A percentile compares a stretch with the other conserved stretches of the same genome.
Evolutionary conservation across 805 yeast species (phyloP).

Genomic region (Lipomyces mesembrius): DNA sequence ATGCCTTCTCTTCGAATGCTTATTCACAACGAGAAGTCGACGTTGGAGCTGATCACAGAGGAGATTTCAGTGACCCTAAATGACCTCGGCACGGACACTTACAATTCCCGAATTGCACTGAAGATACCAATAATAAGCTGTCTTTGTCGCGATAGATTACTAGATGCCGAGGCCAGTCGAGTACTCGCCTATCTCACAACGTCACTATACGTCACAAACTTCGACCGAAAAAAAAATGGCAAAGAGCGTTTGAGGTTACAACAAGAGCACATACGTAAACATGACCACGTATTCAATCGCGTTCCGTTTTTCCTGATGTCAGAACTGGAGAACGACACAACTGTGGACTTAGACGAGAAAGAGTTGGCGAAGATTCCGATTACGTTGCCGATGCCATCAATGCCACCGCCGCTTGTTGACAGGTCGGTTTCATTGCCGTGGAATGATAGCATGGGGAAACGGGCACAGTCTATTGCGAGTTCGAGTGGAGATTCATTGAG

Average conservation of each 20-base stretch:
- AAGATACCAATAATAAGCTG: constrained; percentile 55
- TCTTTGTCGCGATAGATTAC: constrained; percentile 27
- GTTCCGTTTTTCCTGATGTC: constrained; percentile 64
- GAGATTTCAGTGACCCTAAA: constrained; percentile 53
- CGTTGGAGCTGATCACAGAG: constrained; percentile 41
- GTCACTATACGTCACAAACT: constrained; percentile 62
- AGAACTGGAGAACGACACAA: constrained; percentile 13
- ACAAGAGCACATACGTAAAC: constrained; percentile 63
- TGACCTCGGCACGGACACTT: constrained; percentile 72
- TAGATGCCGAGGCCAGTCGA: background rate
- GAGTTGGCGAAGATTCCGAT: constrained; percentile 48
- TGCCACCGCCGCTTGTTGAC: constrained; percentile 26
- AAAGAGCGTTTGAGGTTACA: constrained; percentile 57
- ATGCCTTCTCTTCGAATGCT: constrained; percentile 55
- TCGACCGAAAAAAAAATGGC: constrained; percentile 57
- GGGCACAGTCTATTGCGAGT: constrained; percentile 1
- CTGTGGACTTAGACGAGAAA: constrained; percentile 46
- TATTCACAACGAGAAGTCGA: constrained; percentile 47
- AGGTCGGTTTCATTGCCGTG: background rate
- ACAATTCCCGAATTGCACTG: constrained; percentile 59
- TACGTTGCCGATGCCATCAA: constrained; percentile 26
- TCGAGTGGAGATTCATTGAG: constrained; percentile 13
- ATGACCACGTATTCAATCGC: constrained; percentile 86
- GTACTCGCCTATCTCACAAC: constrained; percentile 57
- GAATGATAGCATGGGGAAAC: background rate